phyloP scores from a whole-genome alignment of 2,329 filamentous ascomycete genomes.

The Didymella exigua region DNA sequence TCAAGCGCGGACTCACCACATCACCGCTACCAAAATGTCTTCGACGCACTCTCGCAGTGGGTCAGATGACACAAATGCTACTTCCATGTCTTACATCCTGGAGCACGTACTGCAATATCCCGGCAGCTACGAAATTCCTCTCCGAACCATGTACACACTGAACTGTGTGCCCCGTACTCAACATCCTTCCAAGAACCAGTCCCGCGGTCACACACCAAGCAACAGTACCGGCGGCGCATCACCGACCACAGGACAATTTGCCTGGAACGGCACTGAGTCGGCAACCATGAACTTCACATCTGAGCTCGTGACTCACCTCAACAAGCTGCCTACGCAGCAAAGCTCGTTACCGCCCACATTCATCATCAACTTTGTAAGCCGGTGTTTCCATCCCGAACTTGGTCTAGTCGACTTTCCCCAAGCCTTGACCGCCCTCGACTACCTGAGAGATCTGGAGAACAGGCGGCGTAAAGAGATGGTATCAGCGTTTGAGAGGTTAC shows the following conservation, averaged over 20 bases:
- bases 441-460: slow-evolving; percentile 67
- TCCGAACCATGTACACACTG: slow-evolving; percentile 71
- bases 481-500: slow-evolving; percentile 60
- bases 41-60: slow-evolving; percentile 46
- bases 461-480: slow-evolving; percentile 64
- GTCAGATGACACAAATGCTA: slow-evolving; percentile 45
- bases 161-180: slow-evolving; percentile 63
- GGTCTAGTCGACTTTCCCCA: slow-evolving; percentile 68
- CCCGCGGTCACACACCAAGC: slow-evolving; percentile 44
- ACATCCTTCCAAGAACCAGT: slow-evolving; percentile 39
- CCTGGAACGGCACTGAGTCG: slow-evolving; percentile 42
- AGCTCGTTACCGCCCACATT: slow-evolving; percentile 67
- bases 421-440: slow-evolving; percentile 68
- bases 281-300: slow-evolving; percentile 56
- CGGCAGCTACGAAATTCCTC: slow-evolving; percentile 67
- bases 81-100: slow-evolving; percentile 46
- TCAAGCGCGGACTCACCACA: neutral
- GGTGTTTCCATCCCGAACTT: slow-evolving; percentile 63
- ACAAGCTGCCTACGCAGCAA: slow-evolving; percentile 64
- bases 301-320: slow-evolving; percentile 61
- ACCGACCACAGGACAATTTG: slow-evolving; percentile 36
- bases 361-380: slow-evolving; percentile 65
- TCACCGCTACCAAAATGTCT: slow-evolving; percentile 31
- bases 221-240: slow-evolving; percentile 47
- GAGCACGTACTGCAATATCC: slow-evolving; percentile 63